phyloP scores from a whole-genome alignment of 768 basidiomycete genomes.

The Megacollybia marginata region DNA sequence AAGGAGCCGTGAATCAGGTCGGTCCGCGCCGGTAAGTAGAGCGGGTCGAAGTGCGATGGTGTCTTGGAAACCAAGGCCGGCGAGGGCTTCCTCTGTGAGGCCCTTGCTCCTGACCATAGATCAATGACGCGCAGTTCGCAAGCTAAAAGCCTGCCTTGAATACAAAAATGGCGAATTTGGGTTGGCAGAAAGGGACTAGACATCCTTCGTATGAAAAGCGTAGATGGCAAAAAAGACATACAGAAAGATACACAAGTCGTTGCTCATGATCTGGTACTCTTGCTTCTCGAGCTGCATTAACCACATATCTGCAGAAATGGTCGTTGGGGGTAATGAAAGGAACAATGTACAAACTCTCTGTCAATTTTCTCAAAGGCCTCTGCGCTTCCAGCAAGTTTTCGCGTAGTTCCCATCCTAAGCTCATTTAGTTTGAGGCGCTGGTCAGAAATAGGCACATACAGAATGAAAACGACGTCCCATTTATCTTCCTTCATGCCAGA shows the following conservation, averaged over 20 bases:
- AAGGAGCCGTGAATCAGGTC: not conserved
- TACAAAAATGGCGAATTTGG: constrained; percentile 47
- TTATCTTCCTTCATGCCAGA: constrained; percentile 43
- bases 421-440: not conserved
- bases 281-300: constrained; percentile 64
- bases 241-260: constrained; percentile 65
- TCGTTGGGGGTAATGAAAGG: not conserved
- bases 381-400: constrained; percentile 50
- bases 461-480: constrained; percentile 74
- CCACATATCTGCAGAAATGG: constrained; percentile 47
- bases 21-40: constrained; percentile 25
- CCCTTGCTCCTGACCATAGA: constrained; percentile 43
- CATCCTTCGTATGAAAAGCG: not conserved
- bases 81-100: constrained; percentile 62
- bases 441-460: constrained; percentile 21
- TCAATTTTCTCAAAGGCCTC: constrained; percentile 73
- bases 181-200: constrained; percentile 40
- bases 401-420: constrained; percentile 60
- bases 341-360: constrained; percentile 45
- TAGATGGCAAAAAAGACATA: constrained; percentile 21
- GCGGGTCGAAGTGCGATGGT: constrained; percentile 66
- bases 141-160: constrained; percentile 15
- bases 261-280: constrained; percentile 39
- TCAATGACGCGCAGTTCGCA: not conserved
- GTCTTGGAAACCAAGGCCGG: constrained; percentile 61